Evolutionary conservation across 768 basidiomycete genomes (phyloP).

Genomic region (Tricholoma terreum): DNA sequence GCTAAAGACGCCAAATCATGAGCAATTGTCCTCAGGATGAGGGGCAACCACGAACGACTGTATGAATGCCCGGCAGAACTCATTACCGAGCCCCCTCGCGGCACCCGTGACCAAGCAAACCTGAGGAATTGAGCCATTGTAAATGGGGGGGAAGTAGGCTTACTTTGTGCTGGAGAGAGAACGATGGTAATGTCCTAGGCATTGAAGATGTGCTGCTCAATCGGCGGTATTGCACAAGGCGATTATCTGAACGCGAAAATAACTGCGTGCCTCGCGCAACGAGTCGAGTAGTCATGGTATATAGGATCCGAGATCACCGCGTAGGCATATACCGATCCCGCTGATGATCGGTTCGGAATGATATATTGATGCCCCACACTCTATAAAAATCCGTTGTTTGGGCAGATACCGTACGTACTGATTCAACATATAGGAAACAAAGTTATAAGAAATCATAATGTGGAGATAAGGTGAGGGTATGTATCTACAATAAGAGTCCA

Average conservation of each 20-base stretch:
- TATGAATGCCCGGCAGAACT: slow-evolving; percentile 88
- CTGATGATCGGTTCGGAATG: neutral
- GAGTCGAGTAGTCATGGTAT: slow-evolving; percentile 3
- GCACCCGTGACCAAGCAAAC: slow-evolving; percentile 93
- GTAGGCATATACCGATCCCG: too few relatives aligned
- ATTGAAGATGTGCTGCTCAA: slow-evolving; percentile 3
- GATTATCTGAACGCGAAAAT: neutral
- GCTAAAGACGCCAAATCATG: slow-evolving; percentile 32
- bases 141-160: neutral
- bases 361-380: neutral
- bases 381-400: slow-evolving; percentile 12
- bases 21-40: neutral
- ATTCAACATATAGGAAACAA: slow-evolving; percentile 26
- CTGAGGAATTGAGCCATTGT: slow-evolving; percentile 32
- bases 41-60: slow-evolving; percentile 57
- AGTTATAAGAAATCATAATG: slow-evolving; percentile 29
- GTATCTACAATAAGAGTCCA: slow-evolving; percentile 39
- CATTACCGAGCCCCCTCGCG: slow-evolving; percentile 85
- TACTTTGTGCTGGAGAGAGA: slow-evolving; percentile 81
- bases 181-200: slow-evolving; percentile 61
- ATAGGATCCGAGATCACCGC: neutral
- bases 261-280: neutral
- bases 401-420: slow-evolving; percentile 19
- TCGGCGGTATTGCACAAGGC: neutral
- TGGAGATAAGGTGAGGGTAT: slow-evolving; percentile 37